phyloP scores from a whole-genome alignment of 1,139 yeast species.

The Taphrina communis region DNA sequence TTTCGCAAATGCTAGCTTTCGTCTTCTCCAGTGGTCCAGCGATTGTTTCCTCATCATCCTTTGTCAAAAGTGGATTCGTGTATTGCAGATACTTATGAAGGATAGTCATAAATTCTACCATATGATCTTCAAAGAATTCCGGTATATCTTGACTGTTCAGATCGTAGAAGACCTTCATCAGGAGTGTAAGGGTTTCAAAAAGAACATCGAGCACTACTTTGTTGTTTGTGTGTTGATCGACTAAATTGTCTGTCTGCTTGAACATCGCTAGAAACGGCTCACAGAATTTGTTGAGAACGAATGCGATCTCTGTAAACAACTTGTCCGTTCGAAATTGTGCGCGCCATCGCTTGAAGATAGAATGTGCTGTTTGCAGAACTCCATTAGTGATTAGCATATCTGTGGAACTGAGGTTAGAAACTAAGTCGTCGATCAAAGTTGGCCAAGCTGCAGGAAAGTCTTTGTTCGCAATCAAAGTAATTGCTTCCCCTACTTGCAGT shows the following conservation, averaged over 20 bases:
- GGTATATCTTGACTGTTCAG: slow-evolving; percentile 98
- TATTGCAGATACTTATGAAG: slow-evolving; percentile 79
- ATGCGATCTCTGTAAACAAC: slow-evolving; percentile 80
- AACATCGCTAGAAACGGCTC: slow-evolving; percentile 75
- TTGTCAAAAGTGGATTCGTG: slow-evolving; percentile 59
- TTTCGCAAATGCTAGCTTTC: slow-evolving; percentile 82
- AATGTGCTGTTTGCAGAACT: slow-evolving; percentile 87
- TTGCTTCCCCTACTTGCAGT: slow-evolving; percentile 90
- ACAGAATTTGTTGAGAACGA: slow-evolving; percentile 86
- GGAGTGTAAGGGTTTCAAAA: slow-evolving; percentile 72
- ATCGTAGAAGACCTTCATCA: slow-evolving; percentile 85
- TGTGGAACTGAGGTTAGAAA: slow-evolving; percentile 63
- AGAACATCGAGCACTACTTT: slow-evolving; percentile 62
- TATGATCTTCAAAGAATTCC: slow-evolving; percentile 93
- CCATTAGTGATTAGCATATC: slow-evolving; percentile 83
- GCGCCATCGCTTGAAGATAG: slow-evolving; percentile 96
- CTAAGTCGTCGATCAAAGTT: slow-evolving; percentile 69
- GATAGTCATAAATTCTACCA: slow-evolving; percentile 75
- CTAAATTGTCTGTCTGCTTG: slow-evolving; percentile 65
- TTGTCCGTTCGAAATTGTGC: slow-evolving; percentile 92
- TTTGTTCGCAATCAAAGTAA: slow-evolving; percentile 89
- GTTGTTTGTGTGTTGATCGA: slow-evolving; percentile 57
- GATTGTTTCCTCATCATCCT: slow-evolving; percentile 66
- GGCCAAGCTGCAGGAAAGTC: slow-evolving; percentile 95
- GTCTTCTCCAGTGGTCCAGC: slow-evolving; percentile 73